Evolutionary conservation across 202 grass and related monocot species (phyloP).

Genomic region (Digitaria exilis): DNA sequence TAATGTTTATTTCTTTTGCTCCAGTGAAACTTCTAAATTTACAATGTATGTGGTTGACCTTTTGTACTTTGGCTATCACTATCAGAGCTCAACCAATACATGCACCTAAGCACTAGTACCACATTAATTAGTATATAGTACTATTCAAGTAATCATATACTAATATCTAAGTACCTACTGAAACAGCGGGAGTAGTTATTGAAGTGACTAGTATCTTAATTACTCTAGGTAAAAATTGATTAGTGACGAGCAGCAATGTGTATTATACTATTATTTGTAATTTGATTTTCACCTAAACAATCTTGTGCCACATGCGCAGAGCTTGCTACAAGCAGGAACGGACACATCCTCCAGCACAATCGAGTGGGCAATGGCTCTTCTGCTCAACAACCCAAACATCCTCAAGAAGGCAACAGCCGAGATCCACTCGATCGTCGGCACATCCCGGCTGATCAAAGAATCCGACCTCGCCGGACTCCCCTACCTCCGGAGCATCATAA

Average conservation of each 20-base stretch:
- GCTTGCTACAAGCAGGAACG: constrained; percentile 43
- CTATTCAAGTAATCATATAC: too few relatives aligned
- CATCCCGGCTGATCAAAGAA: constrained; percentile 26
- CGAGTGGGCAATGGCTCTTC: constrained; percentile 60
- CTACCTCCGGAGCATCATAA: constrained; percentile 50
- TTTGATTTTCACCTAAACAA: neutral
- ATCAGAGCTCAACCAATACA: too few relatives aligned
- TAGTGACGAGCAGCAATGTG: too few relatives aligned
- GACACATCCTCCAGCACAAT: constrained; percentile 53
- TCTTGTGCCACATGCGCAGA: constrained; percentile 19
- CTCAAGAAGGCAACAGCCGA: constrained; percentile 13
- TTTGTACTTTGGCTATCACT: too few relatives aligned
- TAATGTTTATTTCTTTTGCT: neutral
- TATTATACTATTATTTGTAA: neutral
- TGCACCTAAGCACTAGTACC: too few relatives aligned
- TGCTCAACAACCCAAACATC: constrained; percentile 42
- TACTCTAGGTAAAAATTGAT: too few relatives aligned
- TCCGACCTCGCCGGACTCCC: constrained; percentile 52
- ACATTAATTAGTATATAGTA: too few relatives aligned
- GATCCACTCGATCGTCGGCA: constrained; percentile 37
- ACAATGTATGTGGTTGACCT: neutral
- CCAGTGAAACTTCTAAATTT: neutral
- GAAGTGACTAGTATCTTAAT: too few relatives aligned
- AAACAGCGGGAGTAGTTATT: too few relatives aligned
- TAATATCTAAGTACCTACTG: too few relatives aligned